Conservation (phyloP, 129 eudicot species). For the Flaveria sonorensis region DNA sequence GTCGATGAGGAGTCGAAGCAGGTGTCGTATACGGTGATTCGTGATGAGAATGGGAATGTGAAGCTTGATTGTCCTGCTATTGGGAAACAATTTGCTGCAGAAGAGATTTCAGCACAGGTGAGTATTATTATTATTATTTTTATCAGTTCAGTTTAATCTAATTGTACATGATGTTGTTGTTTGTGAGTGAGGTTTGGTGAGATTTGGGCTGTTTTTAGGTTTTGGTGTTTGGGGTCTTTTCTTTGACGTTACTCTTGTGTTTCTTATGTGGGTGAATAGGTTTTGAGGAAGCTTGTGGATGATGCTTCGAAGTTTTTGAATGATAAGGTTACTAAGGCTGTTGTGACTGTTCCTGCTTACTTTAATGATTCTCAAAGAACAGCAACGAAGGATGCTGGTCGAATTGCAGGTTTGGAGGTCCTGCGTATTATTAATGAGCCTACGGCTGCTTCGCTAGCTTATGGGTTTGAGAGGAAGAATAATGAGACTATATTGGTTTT, state of each 20-base stretch:
- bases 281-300: conserved; percentile 93
- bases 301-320: conserved; percentile 93
- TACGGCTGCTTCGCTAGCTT: conserved; percentile 93
- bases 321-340: conserved; percentile 88
- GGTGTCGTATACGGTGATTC: conserved; percentile 74
- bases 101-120: conserved; percentile 96
- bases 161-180: not conserved
- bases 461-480: conserved; percentile 94
- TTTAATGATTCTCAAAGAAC: conserved; percentile 98
- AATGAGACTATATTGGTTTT: conserved; percentile 91
- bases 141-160: not conserved
- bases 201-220: not conserved
- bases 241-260: not conserved
- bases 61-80: conserved; percentile 98
- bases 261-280: conserved; percentile 39
- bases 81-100: conserved; percentile 91
- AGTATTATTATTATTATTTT: too few species aligned
- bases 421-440: conserved; percentile 94
- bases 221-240: not conserved
- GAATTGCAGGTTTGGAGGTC: conserved; percentile 94
- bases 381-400: conserved; percentile 98
- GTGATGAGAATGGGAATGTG: conserved; percentile 95
- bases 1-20: conserved; percentile 92
- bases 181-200: conserved; percentile 4
- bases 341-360: conserved; percentile 93